A percentile compares a stretch with the other conserved stretches of the same genome.
These are phyloP conservation scores for Nyctanthes arbortristis DNA, from an alignment of 257 asterid species.

Conservation along the genomic window DNA sequence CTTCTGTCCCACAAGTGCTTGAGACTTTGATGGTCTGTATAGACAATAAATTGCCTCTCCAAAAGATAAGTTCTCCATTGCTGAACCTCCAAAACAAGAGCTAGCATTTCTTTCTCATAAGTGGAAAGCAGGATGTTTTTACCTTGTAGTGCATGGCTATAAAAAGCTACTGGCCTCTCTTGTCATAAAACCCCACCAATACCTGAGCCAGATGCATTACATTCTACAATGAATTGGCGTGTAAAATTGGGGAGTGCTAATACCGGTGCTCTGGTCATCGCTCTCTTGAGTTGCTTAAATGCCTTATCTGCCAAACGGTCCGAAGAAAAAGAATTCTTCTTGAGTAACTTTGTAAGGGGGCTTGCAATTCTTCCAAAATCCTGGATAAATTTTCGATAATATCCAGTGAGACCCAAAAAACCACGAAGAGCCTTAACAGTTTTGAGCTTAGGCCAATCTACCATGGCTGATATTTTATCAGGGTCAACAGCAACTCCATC, in stretches of 20 bases:
- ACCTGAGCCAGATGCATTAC: neutral
- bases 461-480: too few relatives aligned
- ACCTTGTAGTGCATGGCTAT: neutral
- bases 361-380: neutral
- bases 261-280: neutral
- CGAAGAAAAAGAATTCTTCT: neutral
- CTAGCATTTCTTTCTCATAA: slow-evolving; percentile 3
- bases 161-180: neutral
- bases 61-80: slow-evolving; percentile 7
- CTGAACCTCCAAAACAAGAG: neutral
- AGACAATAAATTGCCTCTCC: neutral
- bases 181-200: neutral
- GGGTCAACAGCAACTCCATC: neutral
- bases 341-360: neutral
- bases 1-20: neutral
- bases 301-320: neutral
- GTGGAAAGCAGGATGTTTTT: neutral
- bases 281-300: neutral
- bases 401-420: neutral
- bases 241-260: neutral
- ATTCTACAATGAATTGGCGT: neutral
- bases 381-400: neutral
- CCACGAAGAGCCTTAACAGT: neutral
- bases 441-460: neutral
- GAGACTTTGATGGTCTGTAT: slow-evolving; percentile 8